Evolutionary conservation across 75 land plant species (phyloP), one percentile per base, ranked within the genome.

Genomic region (Pinus taeda): DNA sequence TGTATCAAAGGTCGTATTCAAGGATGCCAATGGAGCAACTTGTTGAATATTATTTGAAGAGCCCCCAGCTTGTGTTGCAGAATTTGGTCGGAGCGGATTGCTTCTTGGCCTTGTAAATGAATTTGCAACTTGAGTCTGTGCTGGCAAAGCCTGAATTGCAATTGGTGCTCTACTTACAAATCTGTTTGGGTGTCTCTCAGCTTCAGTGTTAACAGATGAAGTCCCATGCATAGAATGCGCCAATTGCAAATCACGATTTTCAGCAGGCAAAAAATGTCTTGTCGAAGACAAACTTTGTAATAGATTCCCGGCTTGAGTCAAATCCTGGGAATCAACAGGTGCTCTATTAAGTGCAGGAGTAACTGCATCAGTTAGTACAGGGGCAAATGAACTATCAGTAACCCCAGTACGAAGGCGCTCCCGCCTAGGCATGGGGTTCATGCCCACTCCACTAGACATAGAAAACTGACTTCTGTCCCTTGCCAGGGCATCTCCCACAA

Each of bases 81-180:
- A 57, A 75, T 53, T 75, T 29, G 70, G 33, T 18, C 39, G 78
- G 20, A 69, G 30, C 6, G 37, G 21, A 77, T 6, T 53, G 29
- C n/a, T 33, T 26, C 82, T 39, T 63, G 79, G 59, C 56, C 79
- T 45, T 61, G 42, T 49, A 21, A 18, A 71, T 8, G 63, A 20
- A 78, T 71, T 78, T 8, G 76, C 45, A 79, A 71, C 57, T 17
- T 57, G 83, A 39, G 70, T 56, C 59, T 79, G 83, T 13, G 84
- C 89, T 33, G 92, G 87, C 74, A 90, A 89, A 55, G 90, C 92
- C 72, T 92, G 95, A 81, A 88, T 80, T 60, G 92, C 90, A 53
- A 76, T 66, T 26, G 95, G 88, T 33, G 77, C 70, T 62, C 89
- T 81, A 55, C 49, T 83, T 57, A 88, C 63, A 75, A 79, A 57